These are phyloP conservation scores for Mrakia blollopis DNA, from an alignment of 768 basidiomycete species.

Conservation along the genomic window DNA sequence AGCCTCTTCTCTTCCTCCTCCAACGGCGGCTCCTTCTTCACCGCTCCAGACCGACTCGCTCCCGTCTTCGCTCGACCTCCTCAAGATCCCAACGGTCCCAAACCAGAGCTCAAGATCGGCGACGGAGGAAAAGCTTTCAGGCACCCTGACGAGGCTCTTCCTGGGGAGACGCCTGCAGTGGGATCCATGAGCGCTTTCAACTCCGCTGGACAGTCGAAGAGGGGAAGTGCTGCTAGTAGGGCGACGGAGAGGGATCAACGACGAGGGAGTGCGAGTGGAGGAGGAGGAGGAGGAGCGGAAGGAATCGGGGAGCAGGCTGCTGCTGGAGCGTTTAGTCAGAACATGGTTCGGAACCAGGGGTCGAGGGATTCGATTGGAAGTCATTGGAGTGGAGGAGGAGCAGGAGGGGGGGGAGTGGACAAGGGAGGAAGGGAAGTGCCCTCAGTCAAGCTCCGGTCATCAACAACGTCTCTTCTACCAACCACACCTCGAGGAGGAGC, in stretches of 20 bases:
- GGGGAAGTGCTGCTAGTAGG: not conserved
- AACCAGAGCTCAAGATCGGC: slow-evolving; percentile 7
- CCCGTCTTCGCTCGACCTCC: not conserved
- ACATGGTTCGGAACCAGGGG: no score
- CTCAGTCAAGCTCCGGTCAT: not conserved
- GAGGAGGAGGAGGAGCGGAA: no score
- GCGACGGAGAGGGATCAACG: not conserved
- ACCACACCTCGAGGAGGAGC: not conserved
- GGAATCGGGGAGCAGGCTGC: no score
- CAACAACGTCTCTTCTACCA: not conserved
- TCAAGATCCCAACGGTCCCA: not conserved
- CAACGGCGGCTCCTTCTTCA: not conserved
- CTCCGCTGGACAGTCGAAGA: not conserved
- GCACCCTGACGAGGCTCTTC: slow-evolving; percentile 13
- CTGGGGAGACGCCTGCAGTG: slow-evolving; percentile 27
- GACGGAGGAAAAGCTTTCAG: slow-evolving; percentile 16
- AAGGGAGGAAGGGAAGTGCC: no score
- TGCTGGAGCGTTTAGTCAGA: no score
- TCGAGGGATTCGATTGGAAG: no score
- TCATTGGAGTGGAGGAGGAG: no score
- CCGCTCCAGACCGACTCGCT: not conserved
- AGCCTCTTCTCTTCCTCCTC: not conserved
- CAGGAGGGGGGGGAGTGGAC: no score
- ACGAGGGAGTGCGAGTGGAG: not conserved
- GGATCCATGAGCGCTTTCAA: slow-evolving; percentile 16